Evolutionary conservation across 345 rosid genomes (phyloP).

Genomic region (Euphorbia tirucalli): DNA sequence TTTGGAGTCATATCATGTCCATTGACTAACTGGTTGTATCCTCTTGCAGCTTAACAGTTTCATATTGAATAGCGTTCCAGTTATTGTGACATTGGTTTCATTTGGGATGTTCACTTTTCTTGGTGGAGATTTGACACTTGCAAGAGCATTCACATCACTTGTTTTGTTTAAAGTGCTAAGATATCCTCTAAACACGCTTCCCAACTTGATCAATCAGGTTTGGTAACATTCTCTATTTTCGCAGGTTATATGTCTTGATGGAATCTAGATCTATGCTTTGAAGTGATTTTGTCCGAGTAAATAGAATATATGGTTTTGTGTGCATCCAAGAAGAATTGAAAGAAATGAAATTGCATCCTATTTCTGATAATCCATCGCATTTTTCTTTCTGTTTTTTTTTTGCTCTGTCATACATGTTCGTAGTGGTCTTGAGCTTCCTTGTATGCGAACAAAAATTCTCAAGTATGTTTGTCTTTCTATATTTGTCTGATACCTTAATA

Average conservation of each 20-base stretch:
- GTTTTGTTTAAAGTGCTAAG: constrained; percentile 35
- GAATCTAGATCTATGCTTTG: not conserved
- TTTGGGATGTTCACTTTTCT: constrained; percentile 32
- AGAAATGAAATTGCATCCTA: too few relatives aligned
- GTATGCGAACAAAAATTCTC: not conserved
- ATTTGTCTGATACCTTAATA: constrained; percentile 6
- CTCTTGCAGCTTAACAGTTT: constrained; percentile 34
- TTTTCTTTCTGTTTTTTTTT: too few relatives aligned
- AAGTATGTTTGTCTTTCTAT: not conserved
- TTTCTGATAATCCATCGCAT: too few relatives aligned
- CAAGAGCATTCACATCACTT: constrained; percentile 36
- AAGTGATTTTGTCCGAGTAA: not conserved
- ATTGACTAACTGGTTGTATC: constrained; percentile 4
- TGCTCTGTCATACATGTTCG: too few relatives aligned
- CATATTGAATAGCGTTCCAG: constrained; percentile 34
- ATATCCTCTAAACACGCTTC: constrained; percentile 34
- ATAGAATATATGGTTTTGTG: not conserved
- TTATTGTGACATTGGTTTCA: constrained; percentile 34
- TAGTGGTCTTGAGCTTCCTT: not conserved
- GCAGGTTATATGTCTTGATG: not conserved
- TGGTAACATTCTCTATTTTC: constrained; percentile 4
- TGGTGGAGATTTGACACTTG: constrained; percentile 37
- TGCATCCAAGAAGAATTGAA: not conserved
- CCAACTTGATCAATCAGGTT: constrained; percentile 34
- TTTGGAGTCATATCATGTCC: not conserved